Evolutionary conservation across 495 filamentous ascomycete species (phyloP), one percentile per base, ranked within the genome.

Genomic region (Neurospora sp.): DNA sequence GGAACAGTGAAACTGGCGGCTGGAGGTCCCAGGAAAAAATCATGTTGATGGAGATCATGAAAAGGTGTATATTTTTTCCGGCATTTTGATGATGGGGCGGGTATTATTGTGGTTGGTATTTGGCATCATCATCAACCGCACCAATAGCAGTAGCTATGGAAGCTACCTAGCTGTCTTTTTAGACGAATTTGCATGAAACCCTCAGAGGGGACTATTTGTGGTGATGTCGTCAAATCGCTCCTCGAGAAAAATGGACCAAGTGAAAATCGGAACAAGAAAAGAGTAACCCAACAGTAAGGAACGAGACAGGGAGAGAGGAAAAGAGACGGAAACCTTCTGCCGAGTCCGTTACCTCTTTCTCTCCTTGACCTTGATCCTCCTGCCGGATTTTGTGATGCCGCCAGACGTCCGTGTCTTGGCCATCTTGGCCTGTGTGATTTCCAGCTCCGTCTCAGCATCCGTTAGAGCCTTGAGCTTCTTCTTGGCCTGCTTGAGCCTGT

Each of bases 291-390:
- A 13, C 24, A 17, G 54, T 31, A 31, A 31, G 48, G 13, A 62
- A 62, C 13, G 0, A 11, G 31, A 62, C 21, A 54, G 45, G 5
- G 24, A 62, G 54, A 62, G 54, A 7, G 4, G 5, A 71, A 73
- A 75, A 66, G 43, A 24, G 21, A 48, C n/a, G n/a, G 17, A 37
- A 11, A 34, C 37, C 40, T 70, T 40, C 15, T 15, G n/a, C 28
- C 38, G n/a, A 17, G 24, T 69, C 40, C 24, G 74, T 86, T 83
- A 96, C 78, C 89, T 87, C 86, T 96, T 97, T 76, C 94, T 86
- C 84, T 93, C 91, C 70, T 90, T 83, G 24, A 94, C 85, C 85
- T 96, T 96, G 83, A 91, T 94, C 82, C 92, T 94, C 79, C 91
- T 85, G 17, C 94, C 93, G 38, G 88, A 81, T 83, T 94, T 96